Evolutionary conservation across 2,329 filamentous ascomycete genomes (phyloP).

Genomic region (Rhynchosporium secalis): DNA sequence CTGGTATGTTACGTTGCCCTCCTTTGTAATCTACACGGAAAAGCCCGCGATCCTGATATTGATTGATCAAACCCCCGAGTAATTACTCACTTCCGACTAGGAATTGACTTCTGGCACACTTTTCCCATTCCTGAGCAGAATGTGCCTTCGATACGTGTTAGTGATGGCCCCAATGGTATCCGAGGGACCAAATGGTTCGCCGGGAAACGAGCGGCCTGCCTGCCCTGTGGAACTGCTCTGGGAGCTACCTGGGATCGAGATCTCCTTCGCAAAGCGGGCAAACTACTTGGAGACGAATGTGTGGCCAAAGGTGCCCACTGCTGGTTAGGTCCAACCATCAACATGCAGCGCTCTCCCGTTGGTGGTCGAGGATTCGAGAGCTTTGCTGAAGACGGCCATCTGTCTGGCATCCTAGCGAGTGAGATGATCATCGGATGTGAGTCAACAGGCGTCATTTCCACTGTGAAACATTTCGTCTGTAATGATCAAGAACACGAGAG

Average conservation of each 20-base stretch:
- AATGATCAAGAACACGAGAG: slow-evolving; percentile 62
- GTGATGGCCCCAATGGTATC: slow-evolving; percentile 70
- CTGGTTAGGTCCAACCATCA: slow-evolving; percentile 59
- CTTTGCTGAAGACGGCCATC: slow-evolving; percentile 57
- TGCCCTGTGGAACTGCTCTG: slow-evolving; percentile 59
- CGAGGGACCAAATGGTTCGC: slow-evolving; percentile 69
- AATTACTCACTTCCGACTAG: slow-evolving; percentile 39
- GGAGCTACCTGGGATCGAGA: slow-evolving; percentile 58
- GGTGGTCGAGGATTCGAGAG: slow-evolving; percentile 62
- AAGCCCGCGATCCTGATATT: no score
- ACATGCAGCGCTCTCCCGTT: slow-evolving; percentile 61
- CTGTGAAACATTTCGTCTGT: slow-evolving; percentile 62
- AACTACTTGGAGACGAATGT: slow-evolving; percentile 53
- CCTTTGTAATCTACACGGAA: no score
- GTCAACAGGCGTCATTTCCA: slow-evolving; percentile 55
- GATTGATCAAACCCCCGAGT: neutral
- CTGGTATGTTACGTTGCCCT: slow-evolving; percentile 41
- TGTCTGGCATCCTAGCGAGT: slow-evolving; percentile 55
- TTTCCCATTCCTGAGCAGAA: slow-evolving; percentile 59
- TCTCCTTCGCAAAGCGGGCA: slow-evolving; percentile 53
- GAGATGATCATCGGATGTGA: slow-evolving; percentile 57
- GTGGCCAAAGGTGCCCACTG: slow-evolving; percentile 52
- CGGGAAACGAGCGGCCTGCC: slow-evolving; percentile 59
- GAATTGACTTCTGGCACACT: slow-evolving; percentile 71
- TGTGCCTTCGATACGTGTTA: slow-evolving; percentile 63